A percentile compares a stretch with the other conserved stretches of the same genome.
Conservation (phyloP, 148 eudicot genomes). For the Simmondsia chinensis region DNA sequence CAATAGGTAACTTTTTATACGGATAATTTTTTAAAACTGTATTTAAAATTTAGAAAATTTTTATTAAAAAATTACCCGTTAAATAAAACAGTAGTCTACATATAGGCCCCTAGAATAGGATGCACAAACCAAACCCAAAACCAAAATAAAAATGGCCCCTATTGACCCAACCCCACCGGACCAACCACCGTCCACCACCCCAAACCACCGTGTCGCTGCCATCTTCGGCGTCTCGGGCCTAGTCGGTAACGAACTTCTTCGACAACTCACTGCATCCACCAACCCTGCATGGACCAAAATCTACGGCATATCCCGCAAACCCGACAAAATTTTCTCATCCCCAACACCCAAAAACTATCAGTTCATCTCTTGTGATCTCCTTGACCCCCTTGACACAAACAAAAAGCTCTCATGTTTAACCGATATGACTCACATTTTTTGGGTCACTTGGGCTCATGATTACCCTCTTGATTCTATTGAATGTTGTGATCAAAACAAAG, state of each 20-base stretch:
- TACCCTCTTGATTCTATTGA: constrained; percentile 56
- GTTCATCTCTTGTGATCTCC: constrained; percentile 69
- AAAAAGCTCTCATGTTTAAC: constrained; percentile 40
- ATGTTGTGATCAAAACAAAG: constrained; percentile 69
- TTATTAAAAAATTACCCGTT: no score
- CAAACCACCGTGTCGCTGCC: constrained; percentile 56
- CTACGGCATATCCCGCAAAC: constrained; percentile 67
- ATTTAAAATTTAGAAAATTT: no score
- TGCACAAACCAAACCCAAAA: not conserved
- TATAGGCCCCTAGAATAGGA: no score
- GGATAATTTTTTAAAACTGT: no score
- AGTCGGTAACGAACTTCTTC: constrained; percentile 71
- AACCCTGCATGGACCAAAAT: constrained; percentile 61
- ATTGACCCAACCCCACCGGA: constrained; percentile 15
- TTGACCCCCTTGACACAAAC: constrained; percentile 34
- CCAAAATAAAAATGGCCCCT: constrained; percentile 21
- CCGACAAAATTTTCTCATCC: constrained; percentile 11
- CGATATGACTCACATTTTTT: constrained; percentile 71
- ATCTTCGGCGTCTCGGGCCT: constrained; percentile 82
- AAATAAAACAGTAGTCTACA: no score
- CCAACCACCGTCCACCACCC: constrained; percentile 7
- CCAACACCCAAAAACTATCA: constrained; percentile 25
- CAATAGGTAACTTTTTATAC: no score
- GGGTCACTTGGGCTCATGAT: constrained; percentile 87
- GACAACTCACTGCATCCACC: constrained; percentile 37